Conservation (phyloP, 805 yeast genomes). For the Ogataea wickerhamii region DNA sequence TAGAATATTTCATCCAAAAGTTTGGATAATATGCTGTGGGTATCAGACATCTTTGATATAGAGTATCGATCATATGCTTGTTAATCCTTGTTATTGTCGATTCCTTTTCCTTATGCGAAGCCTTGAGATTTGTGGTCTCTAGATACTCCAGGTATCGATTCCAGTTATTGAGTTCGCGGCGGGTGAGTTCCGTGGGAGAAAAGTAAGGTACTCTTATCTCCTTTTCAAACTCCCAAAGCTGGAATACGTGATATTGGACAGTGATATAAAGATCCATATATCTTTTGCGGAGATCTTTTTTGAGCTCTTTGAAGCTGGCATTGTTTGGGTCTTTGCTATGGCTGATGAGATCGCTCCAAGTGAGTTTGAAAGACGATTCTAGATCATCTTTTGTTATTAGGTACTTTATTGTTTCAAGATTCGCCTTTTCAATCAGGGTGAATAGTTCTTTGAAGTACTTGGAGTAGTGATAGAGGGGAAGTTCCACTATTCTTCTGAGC, state of each 20-base stretch:
- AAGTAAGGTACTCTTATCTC: conserved; percentile 37
- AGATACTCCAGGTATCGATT: conserved; percentile 52
- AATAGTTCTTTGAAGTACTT: conserved; percentile 41
- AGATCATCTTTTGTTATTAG: conserved; percentile 25
- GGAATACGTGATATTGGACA: conserved; percentile 50
- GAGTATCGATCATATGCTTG: conserved; percentile 27
- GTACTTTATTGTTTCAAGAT: conserved; percentile 25
- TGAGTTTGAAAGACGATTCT: conserved; percentile 11
- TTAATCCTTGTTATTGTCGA: conserved; percentile 19
- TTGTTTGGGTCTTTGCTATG: conserved; percentile 9
- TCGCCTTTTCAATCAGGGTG: conserved; percentile 33
- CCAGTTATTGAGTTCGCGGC: conserved; percentile 56
- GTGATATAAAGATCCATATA: conserved; percentile 53
- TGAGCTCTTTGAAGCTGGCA: conserved; percentile 26
- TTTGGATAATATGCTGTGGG: conserved; percentile 41
- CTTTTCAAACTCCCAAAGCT: conserved; percentile 48
- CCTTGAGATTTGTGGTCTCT: conserved; percentile 35
- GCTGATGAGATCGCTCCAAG: conserved; percentile 26
- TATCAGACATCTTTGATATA: conserved; percentile 48
- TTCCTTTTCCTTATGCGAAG: conserved; percentile 19
- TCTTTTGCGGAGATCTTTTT: conserved; percentile 41
- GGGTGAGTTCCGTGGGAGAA: conserved; percentile 32
- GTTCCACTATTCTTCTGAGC: conserved; percentile 47
- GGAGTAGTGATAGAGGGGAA: conserved; percentile 54
- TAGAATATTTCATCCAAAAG: conserved; percentile 50